These are phyloP conservation scores for Macrolepiota dolichaula DNA, from an alignment of 768 basidiomycete species.

Conservation along the genomic window DNA sequence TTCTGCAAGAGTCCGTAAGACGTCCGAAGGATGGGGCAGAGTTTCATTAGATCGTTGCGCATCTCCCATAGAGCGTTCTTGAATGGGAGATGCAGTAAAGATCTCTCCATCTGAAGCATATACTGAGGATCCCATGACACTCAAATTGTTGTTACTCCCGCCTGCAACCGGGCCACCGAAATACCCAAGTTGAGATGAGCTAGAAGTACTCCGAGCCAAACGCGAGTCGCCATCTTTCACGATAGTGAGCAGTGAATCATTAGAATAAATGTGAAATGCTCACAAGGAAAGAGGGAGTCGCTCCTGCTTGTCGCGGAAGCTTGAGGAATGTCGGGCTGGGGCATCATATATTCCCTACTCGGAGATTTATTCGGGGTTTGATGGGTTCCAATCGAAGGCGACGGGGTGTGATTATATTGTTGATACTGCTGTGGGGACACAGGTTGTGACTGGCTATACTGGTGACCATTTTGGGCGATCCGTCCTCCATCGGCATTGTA, in stretches of 20 bases:
- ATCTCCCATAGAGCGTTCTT: not conserved
- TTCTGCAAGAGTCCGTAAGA: constrained; percentile 32
- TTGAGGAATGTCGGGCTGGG: not conserved
- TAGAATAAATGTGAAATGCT: not conserved
- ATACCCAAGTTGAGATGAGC: constrained; percentile 6
- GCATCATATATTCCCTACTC: not conserved
- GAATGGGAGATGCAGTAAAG: constrained; percentile 3
- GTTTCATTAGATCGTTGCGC: not conserved
- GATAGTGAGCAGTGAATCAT: not conserved
- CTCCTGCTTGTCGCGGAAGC: not conserved
- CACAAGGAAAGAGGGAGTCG: constrained; percentile 7
- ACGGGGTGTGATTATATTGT: constrained; percentile 10
- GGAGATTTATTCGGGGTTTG: not conserved
- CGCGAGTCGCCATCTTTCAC: not conserved
- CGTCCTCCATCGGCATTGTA: constrained; percentile 15
- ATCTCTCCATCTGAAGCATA: not conserved
- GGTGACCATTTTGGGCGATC: constrained; percentile 14
- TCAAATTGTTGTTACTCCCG: not conserved
- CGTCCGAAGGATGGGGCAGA: constrained; percentile 31
- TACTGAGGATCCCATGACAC: constrained; percentile 1
- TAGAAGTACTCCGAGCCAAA: constrained; percentile 7
- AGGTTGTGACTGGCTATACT: constrained; percentile 14
- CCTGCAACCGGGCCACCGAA: not conserved
- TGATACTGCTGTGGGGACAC: not conserved
- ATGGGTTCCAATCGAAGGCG: not conserved